Percentiles rank a stretch among this genome's conserved stretches.
Conservation (phyloP, 441 rosid species). For the Adansonia madagascariensis region DNA sequence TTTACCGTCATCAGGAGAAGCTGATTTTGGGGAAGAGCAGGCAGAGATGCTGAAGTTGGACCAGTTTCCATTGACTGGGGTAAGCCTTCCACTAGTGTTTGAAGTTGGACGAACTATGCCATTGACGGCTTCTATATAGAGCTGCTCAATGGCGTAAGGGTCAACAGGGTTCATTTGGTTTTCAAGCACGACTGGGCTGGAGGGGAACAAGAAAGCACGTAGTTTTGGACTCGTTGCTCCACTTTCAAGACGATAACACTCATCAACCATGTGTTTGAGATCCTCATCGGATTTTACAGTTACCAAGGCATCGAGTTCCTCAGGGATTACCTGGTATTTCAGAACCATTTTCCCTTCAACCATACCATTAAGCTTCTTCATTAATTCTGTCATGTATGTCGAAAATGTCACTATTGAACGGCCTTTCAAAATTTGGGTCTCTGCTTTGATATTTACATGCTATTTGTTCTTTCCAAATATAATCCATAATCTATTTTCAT, state of each 20-base stretch:
- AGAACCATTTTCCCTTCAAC: conserved; percentile 57
- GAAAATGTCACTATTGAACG: not conserved
- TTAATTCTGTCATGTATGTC: conserved; percentile 50
- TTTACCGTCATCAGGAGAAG: conserved; percentile 57
- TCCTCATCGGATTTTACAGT: conserved; percentile 75
- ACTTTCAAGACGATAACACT: conserved; percentile 54
- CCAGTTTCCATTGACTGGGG: conserved; percentile 38
- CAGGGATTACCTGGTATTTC: conserved; percentile 69
- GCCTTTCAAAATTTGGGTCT: too few relatives aligned
- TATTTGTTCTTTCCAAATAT: too few relatives aligned
- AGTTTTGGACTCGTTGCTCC: conserved; percentile 53
- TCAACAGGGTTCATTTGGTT: conserved; percentile 41
- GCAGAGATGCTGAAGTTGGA: conserved; percentile 56
- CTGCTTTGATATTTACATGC: too few relatives aligned
- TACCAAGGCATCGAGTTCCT: conserved; percentile 79
- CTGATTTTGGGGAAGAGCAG: conserved; percentile 57
- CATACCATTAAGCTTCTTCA: conserved; percentile 59
- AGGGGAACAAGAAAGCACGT: conserved; percentile 67
- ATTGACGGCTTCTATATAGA: conserved; percentile 62
- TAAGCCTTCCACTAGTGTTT: conserved; percentile 25
- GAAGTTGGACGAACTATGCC: conserved; percentile 43
- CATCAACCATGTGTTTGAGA: conserved; percentile 81
- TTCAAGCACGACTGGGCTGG: conserved; percentile 44
- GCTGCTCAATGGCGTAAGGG: conserved; percentile 50
- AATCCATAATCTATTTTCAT: too few relatives aligned